Percentiles rank a stretch among this genome's conserved stretches.
phyloP scores from a whole-genome alignment of 2,329 filamentous ascomycete genomes.

The Incumbomyces delicatus region DNA sequence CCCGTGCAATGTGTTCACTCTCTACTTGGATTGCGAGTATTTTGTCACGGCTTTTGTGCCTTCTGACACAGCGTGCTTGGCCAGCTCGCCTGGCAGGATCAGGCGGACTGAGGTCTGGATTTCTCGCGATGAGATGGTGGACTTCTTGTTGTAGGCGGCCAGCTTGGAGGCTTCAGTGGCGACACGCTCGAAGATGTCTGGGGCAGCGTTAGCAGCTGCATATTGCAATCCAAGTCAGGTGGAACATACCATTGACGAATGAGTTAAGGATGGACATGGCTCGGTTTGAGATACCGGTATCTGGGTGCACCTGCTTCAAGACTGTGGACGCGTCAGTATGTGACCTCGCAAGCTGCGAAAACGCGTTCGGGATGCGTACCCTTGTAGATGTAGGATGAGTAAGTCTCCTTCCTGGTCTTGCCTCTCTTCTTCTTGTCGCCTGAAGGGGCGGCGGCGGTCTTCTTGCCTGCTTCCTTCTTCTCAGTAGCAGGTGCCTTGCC shows the following conservation, averaged over 20 bases:
- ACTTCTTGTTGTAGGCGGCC: constrained; percentile 99
- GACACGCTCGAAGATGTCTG: constrained; percentile 98
- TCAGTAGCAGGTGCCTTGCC: constrained; percentile 69
- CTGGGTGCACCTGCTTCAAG: constrained; percentile 99
- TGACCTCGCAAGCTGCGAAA: constrained; percentile 8
- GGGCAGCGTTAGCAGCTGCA: constrained; percentile 3
- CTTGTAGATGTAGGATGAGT: constrained; percentile 99
- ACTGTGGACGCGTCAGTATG: constrained; percentile 45
- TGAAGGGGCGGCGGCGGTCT: constrained; percentile 72
- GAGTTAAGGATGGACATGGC: constrained; percentile 99
- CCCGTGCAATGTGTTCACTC: constrained; percentile 42
- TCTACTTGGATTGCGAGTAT: constrained; percentile 92
- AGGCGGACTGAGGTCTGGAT: constrained; percentile 98
- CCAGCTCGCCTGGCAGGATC: constrained; percentile 95
- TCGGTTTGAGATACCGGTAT: constrained; percentile 99
- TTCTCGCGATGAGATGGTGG: constrained; percentile 97
- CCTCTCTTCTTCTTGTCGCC: constrained; percentile 99
- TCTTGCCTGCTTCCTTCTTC: constrained; percentile 99
- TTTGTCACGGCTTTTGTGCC: constrained; percentile 99
- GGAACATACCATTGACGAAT: constrained; percentile 86
- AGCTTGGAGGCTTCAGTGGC: constrained; percentile 98
- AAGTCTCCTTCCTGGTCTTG: constrained; percentile 99
- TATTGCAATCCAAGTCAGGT: background rate
- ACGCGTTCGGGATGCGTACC: constrained; percentile 49
- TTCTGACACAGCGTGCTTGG: constrained; percentile 99